phyloP scores from a whole-genome alignment of 441 rosid genomes.

The Eruca vesicaria region DNA sequence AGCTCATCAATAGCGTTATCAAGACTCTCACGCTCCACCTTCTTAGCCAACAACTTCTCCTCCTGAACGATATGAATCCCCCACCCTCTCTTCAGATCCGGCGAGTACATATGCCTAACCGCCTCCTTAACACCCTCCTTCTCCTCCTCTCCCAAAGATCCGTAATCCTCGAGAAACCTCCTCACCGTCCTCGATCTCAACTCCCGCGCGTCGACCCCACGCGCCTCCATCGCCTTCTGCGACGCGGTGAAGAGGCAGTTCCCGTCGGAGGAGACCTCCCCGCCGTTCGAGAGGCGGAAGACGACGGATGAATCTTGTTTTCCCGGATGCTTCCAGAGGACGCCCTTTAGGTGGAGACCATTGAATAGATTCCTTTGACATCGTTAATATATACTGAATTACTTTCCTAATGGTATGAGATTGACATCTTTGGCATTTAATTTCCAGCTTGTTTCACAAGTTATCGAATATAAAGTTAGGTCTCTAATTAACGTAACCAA shows the following conservation, averaged over 20 bases:
- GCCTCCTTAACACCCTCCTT: slow-evolving; percentile 48
- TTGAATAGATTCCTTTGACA: too few relatives aligned
- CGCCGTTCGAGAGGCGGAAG: slow-evolving; percentile 80
- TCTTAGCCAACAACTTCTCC: slow-evolving; percentile 75
- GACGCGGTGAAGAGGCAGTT: slow-evolving; percentile 96
- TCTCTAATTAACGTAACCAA: too few relatives aligned
- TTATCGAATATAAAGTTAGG: too few relatives aligned
- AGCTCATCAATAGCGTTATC: slow-evolving; percentile 84
- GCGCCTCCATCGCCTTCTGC: slow-evolving; percentile 75
- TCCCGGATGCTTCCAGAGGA: slow-evolving; percentile 79
- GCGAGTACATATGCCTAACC: slow-evolving; percentile 83
- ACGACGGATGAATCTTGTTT: slow-evolving; percentile 55
- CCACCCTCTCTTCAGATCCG: slow-evolving; percentile 97
- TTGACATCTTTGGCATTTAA: too few relatives aligned
- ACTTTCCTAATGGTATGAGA: too few relatives aligned
- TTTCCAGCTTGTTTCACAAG: too few relatives aligned
- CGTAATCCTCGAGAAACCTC: slow-evolving; percentile 63
- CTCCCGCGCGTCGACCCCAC: slow-evolving; percentile 81
- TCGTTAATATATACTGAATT: too few relatives aligned
- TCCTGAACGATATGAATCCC: slow-evolving; percentile 96
- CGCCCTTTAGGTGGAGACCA: slow-evolving; percentile 79
- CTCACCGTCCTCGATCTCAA: slow-evolving; percentile 68
- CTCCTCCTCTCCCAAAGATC: slow-evolving; percentile 57
- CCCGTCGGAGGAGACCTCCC: slow-evolving; percentile 89
- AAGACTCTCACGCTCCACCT: slow-evolving; percentile 59